phyloP scores from a whole-genome alignment of 345 rosid genomes.

The Dovyalis caffra region DNA sequence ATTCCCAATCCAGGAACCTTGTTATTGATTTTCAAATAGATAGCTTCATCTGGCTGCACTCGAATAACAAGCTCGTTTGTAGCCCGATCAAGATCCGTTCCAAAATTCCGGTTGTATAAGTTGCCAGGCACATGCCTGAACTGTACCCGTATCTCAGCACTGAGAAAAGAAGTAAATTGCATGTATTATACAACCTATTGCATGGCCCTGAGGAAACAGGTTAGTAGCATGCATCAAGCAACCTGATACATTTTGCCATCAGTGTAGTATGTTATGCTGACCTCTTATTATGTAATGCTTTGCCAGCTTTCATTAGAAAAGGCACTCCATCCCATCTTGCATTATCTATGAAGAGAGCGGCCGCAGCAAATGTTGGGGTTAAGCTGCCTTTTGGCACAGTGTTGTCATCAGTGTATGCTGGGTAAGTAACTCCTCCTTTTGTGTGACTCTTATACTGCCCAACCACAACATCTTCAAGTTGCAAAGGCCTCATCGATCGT shows the following conservation, averaged over 20 bases:
- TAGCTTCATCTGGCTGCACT: constrained; percentile 98
- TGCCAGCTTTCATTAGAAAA: constrained; percentile 96
- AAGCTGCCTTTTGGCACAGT: constrained; percentile 86
- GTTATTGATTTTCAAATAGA: constrained; percentile 91
- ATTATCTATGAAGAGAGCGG: constrained; percentile 90
- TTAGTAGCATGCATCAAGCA: not conserved
- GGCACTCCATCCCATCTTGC: constrained; percentile 99
- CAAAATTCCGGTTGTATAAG: constrained; percentile 70
- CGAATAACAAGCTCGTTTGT: constrained; percentile 96
- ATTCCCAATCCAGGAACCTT: constrained; percentile 98
- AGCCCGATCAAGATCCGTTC: constrained; percentile 77
- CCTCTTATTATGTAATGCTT: constrained; percentile 86
- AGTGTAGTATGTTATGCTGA: constrained; percentile 4
- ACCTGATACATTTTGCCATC: not conserved
- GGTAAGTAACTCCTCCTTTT: constrained; percentile 75
- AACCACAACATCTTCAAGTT: constrained; percentile 68
- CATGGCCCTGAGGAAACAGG: not conserved
- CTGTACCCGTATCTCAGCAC: constrained; percentile 98
- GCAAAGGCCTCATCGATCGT: constrained; percentile 89
- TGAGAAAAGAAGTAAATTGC: constrained; percentile 23
- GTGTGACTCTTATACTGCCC: constrained; percentile 97
- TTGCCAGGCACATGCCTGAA: constrained; percentile 98
- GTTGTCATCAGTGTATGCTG: constrained; percentile 83
- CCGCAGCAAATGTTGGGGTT: constrained; percentile 99
- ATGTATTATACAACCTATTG: not conserved